Evolutionary conservation across 192 early-diverging fungal species (phyloP).

Genomic region (Geosiphon pyriformis): DNA sequence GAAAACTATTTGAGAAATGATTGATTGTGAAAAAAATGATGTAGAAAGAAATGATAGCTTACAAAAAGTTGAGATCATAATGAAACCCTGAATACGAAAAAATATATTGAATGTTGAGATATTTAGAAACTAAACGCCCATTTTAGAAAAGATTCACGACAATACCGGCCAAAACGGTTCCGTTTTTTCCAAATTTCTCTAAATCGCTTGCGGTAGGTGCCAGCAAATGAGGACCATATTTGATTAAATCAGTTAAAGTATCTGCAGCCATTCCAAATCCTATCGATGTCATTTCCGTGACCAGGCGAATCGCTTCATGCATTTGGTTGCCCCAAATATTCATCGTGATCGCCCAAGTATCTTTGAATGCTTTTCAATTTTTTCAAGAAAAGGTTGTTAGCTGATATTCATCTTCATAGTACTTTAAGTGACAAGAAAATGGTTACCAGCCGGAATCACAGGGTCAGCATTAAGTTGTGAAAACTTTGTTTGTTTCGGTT

Average conservation of each 20-base stretch:
- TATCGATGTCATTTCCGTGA: conserved; percentile 61
- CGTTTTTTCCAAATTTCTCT: conserved; percentile 52
- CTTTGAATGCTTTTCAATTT: conserved; percentile 52
- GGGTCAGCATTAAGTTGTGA: conserved; percentile 55
- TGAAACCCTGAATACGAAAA: conserved; percentile 29
- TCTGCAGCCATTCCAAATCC: conserved; percentile 54
- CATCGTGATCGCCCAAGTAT: conserved; percentile 55
- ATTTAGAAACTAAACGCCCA: not conserved
- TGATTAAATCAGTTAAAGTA: conserved; percentile 50
- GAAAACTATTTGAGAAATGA: not conserved
- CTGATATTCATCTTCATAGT: not conserved
- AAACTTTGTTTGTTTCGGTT: conserved; percentile 51
- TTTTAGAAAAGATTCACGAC: not conserved
- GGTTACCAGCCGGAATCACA: conserved; percentile 53
- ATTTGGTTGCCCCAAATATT: conserved; percentile 59
- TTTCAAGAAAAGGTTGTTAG: not conserved
- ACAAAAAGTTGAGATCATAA: conserved; percentile 58
- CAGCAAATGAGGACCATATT: conserved; percentile 62
- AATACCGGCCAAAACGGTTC: conserved; percentile 55
- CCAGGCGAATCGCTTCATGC: conserved; percentile 44
- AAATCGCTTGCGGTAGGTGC: conserved; percentile 68
- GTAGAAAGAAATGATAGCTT: conserved; percentile 10
- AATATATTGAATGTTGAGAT: too few species aligned
- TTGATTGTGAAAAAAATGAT: not conserved
- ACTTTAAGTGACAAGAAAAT: not conserved